Evolutionary conservation across 2,329 filamentous ascomycete species (phyloP), one percentile per base, ranked within the genome.

Genomic region (Pyricularia sp.): DNA sequence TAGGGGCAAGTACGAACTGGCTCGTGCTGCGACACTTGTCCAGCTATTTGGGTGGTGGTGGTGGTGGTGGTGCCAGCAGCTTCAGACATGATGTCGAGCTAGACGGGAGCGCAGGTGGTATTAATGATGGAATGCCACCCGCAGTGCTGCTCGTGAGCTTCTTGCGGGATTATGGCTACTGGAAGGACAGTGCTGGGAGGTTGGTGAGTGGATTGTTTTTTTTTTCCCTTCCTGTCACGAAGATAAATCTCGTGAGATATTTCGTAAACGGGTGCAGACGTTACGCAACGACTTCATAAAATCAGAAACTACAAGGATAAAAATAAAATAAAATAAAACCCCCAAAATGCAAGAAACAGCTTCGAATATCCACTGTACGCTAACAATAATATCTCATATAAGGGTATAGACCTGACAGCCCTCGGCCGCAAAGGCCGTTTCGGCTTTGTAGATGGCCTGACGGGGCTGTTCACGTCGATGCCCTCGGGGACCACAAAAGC

Each of bases 71-170:
- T 5, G 30, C 26, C 13, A 7, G 44, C 28, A 16, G 44, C 12
- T 7, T 5, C 28, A 22, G 19, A 16, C 22, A 55, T 22, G 55
- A 40, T 35, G 62, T 60, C 24, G 65, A 60, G 65, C 57, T 68
- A 65, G 62, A 49, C 44, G 66, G 72, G 33, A 71, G 76, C 70
- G 72, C 69, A 3, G 40, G 40, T 8, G 71, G 72, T 68, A 68
- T 65, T 53, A 69, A 69, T 16, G 72, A 72, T 12, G 76, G 77
- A 59, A 76, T 74, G 30, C 28, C 28, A 30, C 28, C 62, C 3
- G 81, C 78, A 62, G 82, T 97, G 0, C 80, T 96, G 3, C 79
- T 97, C 3, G 86, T 94, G 66, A 96, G 90, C 77, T 96, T 94
- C 76, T 78, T 96, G 75, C 83, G 90, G 66, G 88, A 93, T 70